Evolutionary conservation across 2,329 filamentous ascomycete species (phyloP).

Genomic region (Cladophialophora psammophila): DNA sequence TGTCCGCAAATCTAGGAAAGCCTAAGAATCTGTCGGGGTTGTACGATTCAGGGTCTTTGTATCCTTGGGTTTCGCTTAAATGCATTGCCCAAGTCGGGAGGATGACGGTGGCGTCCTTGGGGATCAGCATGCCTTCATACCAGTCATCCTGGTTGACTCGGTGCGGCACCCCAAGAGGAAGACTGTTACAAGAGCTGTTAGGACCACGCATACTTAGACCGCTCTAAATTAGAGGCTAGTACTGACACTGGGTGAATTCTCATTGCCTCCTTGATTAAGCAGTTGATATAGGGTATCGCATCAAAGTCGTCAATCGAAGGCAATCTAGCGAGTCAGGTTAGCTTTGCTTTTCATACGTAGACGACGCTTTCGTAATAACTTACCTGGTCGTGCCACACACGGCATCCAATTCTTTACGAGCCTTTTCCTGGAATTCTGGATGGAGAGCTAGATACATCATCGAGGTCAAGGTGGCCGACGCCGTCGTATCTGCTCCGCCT

Average conservation of each 20-base stretch:
- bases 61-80: conserved; percentile 53
- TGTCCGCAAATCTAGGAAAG: conserved; percentile 9
- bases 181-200: conserved; percentile 5
- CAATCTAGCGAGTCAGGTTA: too few relatives aligned
- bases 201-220: too few relatives aligned
- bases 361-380: too few relatives aligned
- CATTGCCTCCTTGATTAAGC: conserved; percentile 51
- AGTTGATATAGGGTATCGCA: conserved; percentile 47
- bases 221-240: too few relatives aligned
- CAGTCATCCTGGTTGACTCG: conserved; percentile 55
- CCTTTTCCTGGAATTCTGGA: conserved; percentile 59
- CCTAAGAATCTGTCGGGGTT: conserved; percentile 61
- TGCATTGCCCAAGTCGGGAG: conserved; percentile 27
- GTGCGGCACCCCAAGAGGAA: conserved; percentile 26
- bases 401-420: conserved; percentile 56
- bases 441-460: conserved; percentile 52
- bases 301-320: conserved; percentile 46
- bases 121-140: conserved; percentile 59
- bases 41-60: conserved; percentile 50
- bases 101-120: conserved; percentile 55
- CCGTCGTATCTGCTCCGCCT: conserved; percentile 29
- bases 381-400: conserved; percentile 53
- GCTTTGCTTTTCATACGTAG: too few relatives aligned
- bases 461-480: conserved; percentile 20
- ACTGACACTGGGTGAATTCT: conserved; percentile 49